These are phyloP conservation scores for Mycena chlorophos DNA, from an alignment of 768 basidiomycete genomes.

Conservation along the genomic window DNA sequence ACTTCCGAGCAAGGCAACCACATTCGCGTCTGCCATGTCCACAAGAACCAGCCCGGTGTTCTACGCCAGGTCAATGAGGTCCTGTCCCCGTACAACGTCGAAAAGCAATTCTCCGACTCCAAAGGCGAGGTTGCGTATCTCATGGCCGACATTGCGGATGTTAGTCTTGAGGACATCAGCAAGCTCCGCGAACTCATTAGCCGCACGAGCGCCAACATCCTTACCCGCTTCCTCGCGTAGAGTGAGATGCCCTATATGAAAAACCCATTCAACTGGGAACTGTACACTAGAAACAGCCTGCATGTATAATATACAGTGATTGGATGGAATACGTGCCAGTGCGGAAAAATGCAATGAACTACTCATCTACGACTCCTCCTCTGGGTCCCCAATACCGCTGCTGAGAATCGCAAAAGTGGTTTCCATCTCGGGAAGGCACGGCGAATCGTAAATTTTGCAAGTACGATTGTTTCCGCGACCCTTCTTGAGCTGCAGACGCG, in stretches of 20 bases:
- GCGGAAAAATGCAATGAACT: too few species aligned
- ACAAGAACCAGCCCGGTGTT: conserved; percentile 94
- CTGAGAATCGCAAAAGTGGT: conserved; percentile 91
- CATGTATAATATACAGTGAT: conserved; percentile 26
- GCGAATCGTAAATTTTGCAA: conserved; percentile 97
- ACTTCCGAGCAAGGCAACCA: conserved; percentile 76
- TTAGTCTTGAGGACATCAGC: conserved; percentile 77
- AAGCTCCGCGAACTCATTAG: conserved; percentile 77
- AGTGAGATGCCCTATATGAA: conserved; percentile 2
- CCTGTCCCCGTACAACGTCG: conserved; percentile 93
- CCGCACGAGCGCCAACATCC: conserved; percentile 80
- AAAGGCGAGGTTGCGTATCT: conserved; percentile 92
- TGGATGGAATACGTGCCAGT: conserved; percentile 18
- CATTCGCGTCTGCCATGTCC: conserved; percentile 92
- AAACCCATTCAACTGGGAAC: conserved; percentile 57
- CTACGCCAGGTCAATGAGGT: conserved; percentile 93
- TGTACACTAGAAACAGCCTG: conserved; percentile 24
- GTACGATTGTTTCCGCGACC: conserved; percentile 87
- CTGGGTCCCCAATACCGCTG: conserved; percentile 92
- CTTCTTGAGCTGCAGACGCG: conserved; percentile 90
- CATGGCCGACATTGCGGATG: conserved; percentile 94
- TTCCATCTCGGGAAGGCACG: conserved; percentile 95
- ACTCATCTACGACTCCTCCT: conserved; percentile 61
- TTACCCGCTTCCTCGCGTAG: conserved; percentile 81
- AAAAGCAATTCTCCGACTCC: conserved; percentile 99